These are phyloP conservation scores for Coprinopsis marcescibilis DNA, from an alignment of 768 basidiomycete genomes.

Conservation along the genomic window DNA sequence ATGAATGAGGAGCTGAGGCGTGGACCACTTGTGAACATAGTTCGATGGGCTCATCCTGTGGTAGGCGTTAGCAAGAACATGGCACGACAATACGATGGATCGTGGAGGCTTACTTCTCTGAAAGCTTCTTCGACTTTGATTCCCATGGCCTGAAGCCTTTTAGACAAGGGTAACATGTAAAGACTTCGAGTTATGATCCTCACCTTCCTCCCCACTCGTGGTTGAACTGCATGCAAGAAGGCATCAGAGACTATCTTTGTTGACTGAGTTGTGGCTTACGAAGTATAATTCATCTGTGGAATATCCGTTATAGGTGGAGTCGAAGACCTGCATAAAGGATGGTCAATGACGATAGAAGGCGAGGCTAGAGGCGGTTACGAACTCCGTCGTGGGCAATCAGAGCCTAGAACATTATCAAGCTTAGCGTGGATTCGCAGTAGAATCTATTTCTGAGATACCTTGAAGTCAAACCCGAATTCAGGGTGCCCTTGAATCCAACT, in stretches of 20 bases:
- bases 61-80: neutral
- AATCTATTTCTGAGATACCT: constrained; percentile 28
- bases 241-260: neutral
- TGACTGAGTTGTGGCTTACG: constrained; percentile 37
- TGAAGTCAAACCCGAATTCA: constrained; percentile 83
- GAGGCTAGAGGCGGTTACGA: constrained; percentile 8
- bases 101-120: constrained; percentile 44
- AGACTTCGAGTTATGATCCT: neutral
- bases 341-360: neutral
- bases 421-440: neutral
- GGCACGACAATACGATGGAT: neutral
- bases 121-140: constrained; percentile 42
- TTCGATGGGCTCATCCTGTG: constrained; percentile 71
- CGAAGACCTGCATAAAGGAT: constrained; percentile 53
- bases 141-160: constrained; percentile 58
- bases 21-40: constrained; percentile 80
- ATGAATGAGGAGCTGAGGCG: constrained; percentile 80
- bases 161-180: neutral
- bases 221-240: constrained; percentile 51
- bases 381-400: constrained; percentile 92
- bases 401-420: constrained; percentile 32
- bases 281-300: constrained; percentile 91
- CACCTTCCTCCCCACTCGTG: constrained; percentile 76
- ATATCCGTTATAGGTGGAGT: constrained; percentile 74
- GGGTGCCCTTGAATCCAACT: constrained; percentile 97